Percentiles rank a stretch among this genome's conserved stretches.
Conservation (phyloP, 768 basidiomycete genomes). For the Phanerodontia chrysosporium region DNA sequence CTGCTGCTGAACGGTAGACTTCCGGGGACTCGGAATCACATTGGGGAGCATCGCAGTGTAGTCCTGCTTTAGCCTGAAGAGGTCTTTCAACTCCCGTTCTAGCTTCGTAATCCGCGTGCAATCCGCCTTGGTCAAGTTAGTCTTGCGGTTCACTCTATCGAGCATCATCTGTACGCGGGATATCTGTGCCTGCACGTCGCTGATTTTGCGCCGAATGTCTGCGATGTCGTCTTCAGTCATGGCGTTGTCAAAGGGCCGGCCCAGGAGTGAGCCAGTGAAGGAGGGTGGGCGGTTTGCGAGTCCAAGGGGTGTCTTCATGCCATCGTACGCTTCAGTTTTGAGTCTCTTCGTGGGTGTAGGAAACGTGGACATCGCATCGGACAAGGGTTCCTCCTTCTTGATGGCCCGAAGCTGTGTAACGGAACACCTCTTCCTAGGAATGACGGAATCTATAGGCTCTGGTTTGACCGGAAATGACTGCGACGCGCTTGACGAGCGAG, state of each 20-base stretch:
- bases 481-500: neutral
- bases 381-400: neutral
- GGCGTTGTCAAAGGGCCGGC: neutral
- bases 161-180: neutral
- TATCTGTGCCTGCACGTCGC: constrained; percentile 9
- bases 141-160: constrained; percentile 4
- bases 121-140: constrained; percentile 19
- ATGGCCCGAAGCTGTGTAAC: constrained; percentile 16
- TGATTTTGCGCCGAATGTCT: constrained; percentile 10
- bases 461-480: constrained; percentile 11
- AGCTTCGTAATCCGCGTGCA: constrained; percentile 17
- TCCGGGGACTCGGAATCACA: neutral
- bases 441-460: constrained; percentile 20
- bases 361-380: neutral
- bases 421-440: constrained; percentile 36
- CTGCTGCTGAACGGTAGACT: neutral
- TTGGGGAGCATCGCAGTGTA: constrained; percentile 19
- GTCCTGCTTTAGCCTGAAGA: constrained; percentile 14
- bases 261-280: neutral
- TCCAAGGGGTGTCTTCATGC: constrained; percentile 6
- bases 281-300: neutral
- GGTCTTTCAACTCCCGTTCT: constrained; percentile 11
- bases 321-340: constrained; percentile 1
- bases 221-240: neutral
- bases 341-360: neutral